Base-by-base conservation (phyloP, 345 rosid genomes). In the Eucalyptus melliodora region DNA sequence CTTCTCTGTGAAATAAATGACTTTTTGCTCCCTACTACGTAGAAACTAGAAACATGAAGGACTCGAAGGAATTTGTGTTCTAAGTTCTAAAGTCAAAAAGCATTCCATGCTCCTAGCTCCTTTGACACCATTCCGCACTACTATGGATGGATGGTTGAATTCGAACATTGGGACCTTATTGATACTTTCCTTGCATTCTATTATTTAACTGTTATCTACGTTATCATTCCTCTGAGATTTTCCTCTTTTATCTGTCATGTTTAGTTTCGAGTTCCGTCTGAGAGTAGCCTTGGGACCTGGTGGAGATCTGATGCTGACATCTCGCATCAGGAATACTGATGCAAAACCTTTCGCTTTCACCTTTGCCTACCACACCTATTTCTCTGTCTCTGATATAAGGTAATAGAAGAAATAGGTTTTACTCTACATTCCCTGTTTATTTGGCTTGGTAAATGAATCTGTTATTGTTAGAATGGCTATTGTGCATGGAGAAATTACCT, bases 361-460 rank as follows among this genome's bases (percentile, higher is more conserved):
- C 59, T 97, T 97, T 92, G 98, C 99, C 34, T 97, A 97, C 92
- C 99, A 97, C 92, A 96, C 98, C 88, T 97, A 97, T 92, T 96
- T 97, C 91, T 94, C 95, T 88, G 98, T 97, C 89, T 97, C 99
- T n/a, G 99, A 97, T 91, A 95, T 97, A 94, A 97, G 98, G 99
- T 97, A 90, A 88, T 56, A 21, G 34, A 27, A 62, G 37, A 44
- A 56, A 19, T 16, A 34, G 13, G 50, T 40, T 26, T 23, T 65
- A 30, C 42, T 86, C 65, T 55, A 9, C 60, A 50, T 86, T 37
- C 50, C 51, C 34, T 14, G n/a, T 49, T 13, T 21, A 31, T 86
- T 10, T 86, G 27, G 60, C 49, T 17, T 50, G 62, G 31, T n/a
- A 45, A 31, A 86, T 77, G 65, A 86, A 50, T 50, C 87, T 50